A percentile compares a stretch with the other conserved stretches of the same genome.
These are phyloP conservation scores for Artemisia annua DNA, from an alignment of 129 eudicot genomes.

Conservation along the genomic window DNA sequence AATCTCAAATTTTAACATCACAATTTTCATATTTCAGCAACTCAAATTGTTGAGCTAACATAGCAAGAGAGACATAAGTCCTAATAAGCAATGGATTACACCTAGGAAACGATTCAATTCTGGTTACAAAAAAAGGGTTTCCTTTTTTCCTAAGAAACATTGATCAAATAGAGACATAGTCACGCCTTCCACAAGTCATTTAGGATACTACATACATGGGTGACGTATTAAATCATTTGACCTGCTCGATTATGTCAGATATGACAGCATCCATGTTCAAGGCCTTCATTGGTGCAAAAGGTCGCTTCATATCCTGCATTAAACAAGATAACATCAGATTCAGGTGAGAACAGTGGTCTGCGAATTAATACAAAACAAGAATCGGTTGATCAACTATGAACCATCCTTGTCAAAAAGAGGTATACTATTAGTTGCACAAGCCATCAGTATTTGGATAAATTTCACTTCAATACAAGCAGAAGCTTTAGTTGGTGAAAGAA, in stretches of 20 bases:
- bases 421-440: too few relatives aligned
- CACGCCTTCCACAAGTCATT: conserved; percentile 11
- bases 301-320: conserved; percentile 69
- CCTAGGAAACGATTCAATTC: conserved; percentile 15
- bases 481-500: not conserved
- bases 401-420: not conserved
- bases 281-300: conserved; percentile 75
- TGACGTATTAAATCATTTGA: conserved; percentile 36
- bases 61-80: not conserved
- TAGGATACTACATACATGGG: conserved; percentile 18
- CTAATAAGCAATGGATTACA: conserved; percentile 15
- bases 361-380: not conserved
- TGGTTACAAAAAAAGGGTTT: conserved; percentile 26
- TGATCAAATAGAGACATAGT: conserved; percentile 14
- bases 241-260: conserved; percentile 62
- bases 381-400: not conserved
- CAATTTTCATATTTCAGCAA: not conserved
- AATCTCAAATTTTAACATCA: not conserved
- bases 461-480: not conserved
- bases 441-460: too few relatives aligned
- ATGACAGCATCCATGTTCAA: conserved; percentile 80
- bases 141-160: conserved; percentile 23
- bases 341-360: not conserved
- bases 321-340: conserved; percentile 9
- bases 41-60: conserved; percentile 22